Base-by-base conservation (phyloP, 208 protist genomes). In the Leishmania turanica region DNA sequence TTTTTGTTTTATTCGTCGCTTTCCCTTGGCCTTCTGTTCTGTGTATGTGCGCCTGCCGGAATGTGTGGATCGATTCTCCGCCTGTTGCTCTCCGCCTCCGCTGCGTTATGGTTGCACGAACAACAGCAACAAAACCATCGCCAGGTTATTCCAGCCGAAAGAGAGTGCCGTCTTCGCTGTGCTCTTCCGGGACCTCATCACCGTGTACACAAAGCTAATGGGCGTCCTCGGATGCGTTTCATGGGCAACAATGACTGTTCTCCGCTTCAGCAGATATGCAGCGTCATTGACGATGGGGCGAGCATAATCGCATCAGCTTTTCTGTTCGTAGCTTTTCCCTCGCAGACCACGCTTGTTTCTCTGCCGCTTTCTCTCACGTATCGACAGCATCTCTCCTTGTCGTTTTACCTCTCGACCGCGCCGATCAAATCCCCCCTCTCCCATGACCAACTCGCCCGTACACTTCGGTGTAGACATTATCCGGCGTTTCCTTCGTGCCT, bases 1-100 rank as follows among this genome's bases (percentile, higher is more conserved):
- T 80, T 80, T 74, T 79, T 81, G 81, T 78, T 77, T 51, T 71
- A 51, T 19, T 66, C 80, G 64, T 83, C 56, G 24, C 45, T 64
- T 60, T 2, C 56, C 13, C 27, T 31, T 31, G 24, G 9, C 24
- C 24, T 11, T 62, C 24, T 62, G 56, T 62, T 31, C 79, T 83
- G 72, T 49, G 47, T 64, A 5, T 8, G 3, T 8, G 8, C 21
- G 47, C 2, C 40, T 54, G 15, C 58, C 24, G 13, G 13, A 51
- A 31, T 75, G 49, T 37, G 49, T 75, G 71, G n/a, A 27, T 54
- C 5, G 3, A 17, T 75, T 27, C n/a, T 19, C 8, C 42, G 21
- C 65, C 42, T n/a, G 21, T 51, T 47, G 17, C 42, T 47, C 42
- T 24, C 68, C 42, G 3, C 68, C 42, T 13, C 37, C 24, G 27